Evolutionary conservation across 2,329 filamentous ascomycete genomes (phyloP).

Genomic region (Aspergillus quadrilineatus): DNA sequence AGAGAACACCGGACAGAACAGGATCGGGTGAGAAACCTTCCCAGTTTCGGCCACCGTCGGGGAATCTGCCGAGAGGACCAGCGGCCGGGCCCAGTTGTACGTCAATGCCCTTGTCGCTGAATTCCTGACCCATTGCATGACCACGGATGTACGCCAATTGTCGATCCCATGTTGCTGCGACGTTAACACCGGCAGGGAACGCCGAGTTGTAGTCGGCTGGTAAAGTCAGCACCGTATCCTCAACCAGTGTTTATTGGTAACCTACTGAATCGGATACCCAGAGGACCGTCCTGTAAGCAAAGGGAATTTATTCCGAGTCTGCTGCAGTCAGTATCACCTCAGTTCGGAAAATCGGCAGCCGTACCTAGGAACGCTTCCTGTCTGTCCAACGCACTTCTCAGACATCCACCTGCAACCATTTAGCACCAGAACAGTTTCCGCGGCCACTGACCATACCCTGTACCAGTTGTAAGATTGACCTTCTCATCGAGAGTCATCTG

Average conservation of each 20-base stretch:
- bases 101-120: constrained; percentile 71
- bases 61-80: constrained; percentile 67
- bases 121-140: constrained; percentile 71
- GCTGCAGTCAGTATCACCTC: not conserved
- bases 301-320: constrained; percentile 63
- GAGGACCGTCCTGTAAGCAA: constrained; percentile 84
- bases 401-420: constrained; percentile 56
- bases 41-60: constrained; percentile 71
- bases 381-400: constrained; percentile 75
- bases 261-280: constrained; percentile 70
- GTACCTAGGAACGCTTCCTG: constrained; percentile 47
- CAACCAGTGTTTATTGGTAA: not conserved
- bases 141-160: constrained; percentile 67
- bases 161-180: constrained; percentile 80
- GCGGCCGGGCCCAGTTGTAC: constrained; percentile 75
- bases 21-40: constrained; percentile 69
- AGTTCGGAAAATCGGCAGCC: not conserved
- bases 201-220: constrained; percentile 74
- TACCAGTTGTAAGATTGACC: constrained; percentile 90
- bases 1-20: constrained; percentile 69
- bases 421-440: not conserved
- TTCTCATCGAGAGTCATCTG: constrained; percentile 83
- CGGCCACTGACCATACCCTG: constrained; percentile 60
- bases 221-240: not conserved
- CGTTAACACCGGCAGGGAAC: constrained; percentile 74